phyloP scores from a whole-genome alignment of 2,329 filamentous ascomycete species.

The Cercospora brassicicola region DNA sequence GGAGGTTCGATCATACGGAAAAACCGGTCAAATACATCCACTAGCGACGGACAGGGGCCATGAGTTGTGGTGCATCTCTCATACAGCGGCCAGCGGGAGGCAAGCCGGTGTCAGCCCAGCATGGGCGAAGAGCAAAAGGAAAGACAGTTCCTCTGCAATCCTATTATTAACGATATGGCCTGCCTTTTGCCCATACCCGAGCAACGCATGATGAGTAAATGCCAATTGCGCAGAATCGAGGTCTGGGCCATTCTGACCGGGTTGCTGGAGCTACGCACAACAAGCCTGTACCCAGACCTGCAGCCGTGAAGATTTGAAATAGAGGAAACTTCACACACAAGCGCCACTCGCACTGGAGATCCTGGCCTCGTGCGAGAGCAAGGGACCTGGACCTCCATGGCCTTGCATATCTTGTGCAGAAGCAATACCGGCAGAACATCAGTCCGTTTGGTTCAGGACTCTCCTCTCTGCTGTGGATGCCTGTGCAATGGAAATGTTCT shows the following conservation, averaged over 20 bases:
- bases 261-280: not conserved
- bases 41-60: not conserved
- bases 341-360: not conserved
- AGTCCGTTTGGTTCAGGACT: not conserved
- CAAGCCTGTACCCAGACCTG: not conserved
- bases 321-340: too few relatives aligned
- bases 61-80: not conserved
- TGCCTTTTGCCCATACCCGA: not conserved
- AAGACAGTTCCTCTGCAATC: not conserved
- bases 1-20: not conserved
- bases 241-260: not conserved
- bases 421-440: not conserved
- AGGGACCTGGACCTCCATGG: not conserved
- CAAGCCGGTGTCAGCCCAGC: not conserved
- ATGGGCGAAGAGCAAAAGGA: not conserved
- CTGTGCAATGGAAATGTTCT: not conserved
- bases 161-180: not conserved
- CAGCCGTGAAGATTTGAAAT: not conserved
- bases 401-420: not conserved
- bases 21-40: not conserved
- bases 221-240: not conserved
- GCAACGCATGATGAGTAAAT: not conserved
- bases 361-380: not conserved
- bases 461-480: not conserved
- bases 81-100: not conserved